Evolutionary conservation across 1,139 yeast species (phyloP).

Genomic region (Martiniozyma asiatica): DNA sequence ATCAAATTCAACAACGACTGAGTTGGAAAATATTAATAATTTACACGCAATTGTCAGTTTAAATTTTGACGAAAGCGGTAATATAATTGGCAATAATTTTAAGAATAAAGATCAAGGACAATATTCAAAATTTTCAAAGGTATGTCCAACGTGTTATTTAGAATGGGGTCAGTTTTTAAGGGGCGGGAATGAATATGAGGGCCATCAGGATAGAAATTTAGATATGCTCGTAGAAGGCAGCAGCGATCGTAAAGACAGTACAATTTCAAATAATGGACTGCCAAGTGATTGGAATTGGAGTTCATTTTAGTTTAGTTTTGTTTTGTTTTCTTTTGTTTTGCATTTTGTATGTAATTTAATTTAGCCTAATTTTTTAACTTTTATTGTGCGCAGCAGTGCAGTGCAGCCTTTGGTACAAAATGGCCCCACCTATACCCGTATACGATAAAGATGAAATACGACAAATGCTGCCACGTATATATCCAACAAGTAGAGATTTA

Average conservation of each 20-base stretch:
- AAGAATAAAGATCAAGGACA: no score
- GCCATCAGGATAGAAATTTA: constrained; percentile 6
- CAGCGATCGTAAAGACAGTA: constrained; percentile 14
- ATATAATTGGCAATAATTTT: no score
- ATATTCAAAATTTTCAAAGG: constrained; percentile 17
- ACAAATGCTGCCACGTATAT: not conserved
- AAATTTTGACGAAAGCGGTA: no score
- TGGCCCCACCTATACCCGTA: constrained; percentile 3
- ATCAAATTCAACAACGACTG: no score
- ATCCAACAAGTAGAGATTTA: constrained; percentile 2
- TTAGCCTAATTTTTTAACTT: no score
- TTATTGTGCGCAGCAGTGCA: no score
- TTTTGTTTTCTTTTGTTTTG: no score
- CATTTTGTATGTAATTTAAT: no score
- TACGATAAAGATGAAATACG: constrained; percentile 1
- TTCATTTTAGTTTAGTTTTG: no score
- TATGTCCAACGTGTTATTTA: constrained; percentile 17
- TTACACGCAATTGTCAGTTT: no score
- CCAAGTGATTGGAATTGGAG: constrained; percentile 75
- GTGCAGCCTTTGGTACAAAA: no score
- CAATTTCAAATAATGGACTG: constrained; percentile 27
- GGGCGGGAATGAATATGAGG: constrained; percentile 17
- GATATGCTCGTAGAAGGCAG: constrained; percentile 4
- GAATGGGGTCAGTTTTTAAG: constrained; percentile 18
- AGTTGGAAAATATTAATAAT: no score